phyloP scores from a whole-genome alignment of 192 early-diverging fungal genomes.

The Spizellomyces punctatus region DNA sequence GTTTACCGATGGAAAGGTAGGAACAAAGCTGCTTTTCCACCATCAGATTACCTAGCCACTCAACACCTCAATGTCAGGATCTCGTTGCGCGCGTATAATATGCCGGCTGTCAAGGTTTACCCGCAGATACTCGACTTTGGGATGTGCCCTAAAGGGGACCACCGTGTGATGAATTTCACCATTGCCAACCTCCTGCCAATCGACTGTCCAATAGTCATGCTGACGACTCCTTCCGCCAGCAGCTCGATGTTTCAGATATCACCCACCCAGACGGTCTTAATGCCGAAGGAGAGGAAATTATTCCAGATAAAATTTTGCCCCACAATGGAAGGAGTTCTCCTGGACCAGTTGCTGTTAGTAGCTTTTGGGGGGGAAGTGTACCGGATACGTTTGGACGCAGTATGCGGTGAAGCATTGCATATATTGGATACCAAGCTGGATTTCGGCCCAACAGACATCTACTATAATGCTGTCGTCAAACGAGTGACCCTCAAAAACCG shows the following conservation, averaged over 20 bases:
- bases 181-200: constrained; percentile 46
- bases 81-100: constrained; percentile 46
- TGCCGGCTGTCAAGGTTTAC: constrained; percentile 45
- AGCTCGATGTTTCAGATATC: constrained; percentile 37
- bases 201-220: constrained; percentile 47
- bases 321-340: constrained; percentile 20
- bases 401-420: constrained; percentile 34
- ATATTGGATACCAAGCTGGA: constrained; percentile 50
- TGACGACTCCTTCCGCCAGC: constrained; percentile 27
- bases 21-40: neutral
- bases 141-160: constrained; percentile 45
- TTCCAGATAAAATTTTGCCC: constrained; percentile 47
- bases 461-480: constrained; percentile 40
- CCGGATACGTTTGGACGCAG: constrained; percentile 23
- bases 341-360: constrained; percentile 42
- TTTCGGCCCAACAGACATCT: constrained; percentile 60
- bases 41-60: neutral
- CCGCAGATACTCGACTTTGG: constrained; percentile 48
- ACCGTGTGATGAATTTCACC: constrained; percentile 31
- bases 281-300: constrained; percentile 45
- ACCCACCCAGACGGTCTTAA: constrained; percentile 41
- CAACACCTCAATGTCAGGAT: constrained; percentile 33
- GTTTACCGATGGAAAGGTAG: constrained; percentile 57
- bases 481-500: constrained; percentile 40
- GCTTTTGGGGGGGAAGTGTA: constrained; percentile 49